Base-by-base conservation (phyloP, 2,329 filamentous ascomycete genomes). In the Aureobasidium pullulans region DNA sequence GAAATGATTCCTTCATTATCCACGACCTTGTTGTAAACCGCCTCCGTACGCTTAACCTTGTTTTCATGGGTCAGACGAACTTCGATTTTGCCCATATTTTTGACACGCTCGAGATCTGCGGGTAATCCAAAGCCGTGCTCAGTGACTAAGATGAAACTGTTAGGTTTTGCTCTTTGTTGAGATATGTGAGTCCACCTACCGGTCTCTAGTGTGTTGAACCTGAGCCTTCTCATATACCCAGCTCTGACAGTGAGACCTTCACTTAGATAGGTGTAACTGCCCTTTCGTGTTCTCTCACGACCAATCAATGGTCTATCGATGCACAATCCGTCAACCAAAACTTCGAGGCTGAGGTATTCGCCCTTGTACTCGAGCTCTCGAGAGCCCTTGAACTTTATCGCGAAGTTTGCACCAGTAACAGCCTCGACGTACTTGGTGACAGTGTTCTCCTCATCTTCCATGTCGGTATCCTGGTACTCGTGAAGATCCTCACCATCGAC, bases 381-480 rank as follows among this genome's bases (percentile, higher is more conserved):
- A 19, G 19, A 19, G 19, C 19, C 19, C 19, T 19, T 19, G 19
- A 19, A 1, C 19, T 19, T 19, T 1, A 19, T 19, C 19, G 57
- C 54, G 52, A 67, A 69, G 28, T n/a, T 44, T 34, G 64, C 53
- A n/a, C 52, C 63, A 9, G 61, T 49, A 1, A 47, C 49, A 6
- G 61, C 64, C 44, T 66, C 64, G 36, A 69, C 57, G 60, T 67
- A 69, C 11, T 62, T 61, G 5, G 61, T 66, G 10, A 62, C 54
- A 0, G 62, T 64, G 32, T 59, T 52, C 10, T 39, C 23, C 13
- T 61, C 39, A 13, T 63, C 57, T 15, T 60, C 54, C 2, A 19
- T 29, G 6, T 63, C 52, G 1, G 43, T 7, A 13, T 66, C 64
- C 6, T 37, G 57, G 48, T 67, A 61, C 46, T 69, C 67, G 28